Percentiles rank a stretch among this genome's conserved stretches.
phyloP scores from a whole-genome alignment of 805 yeast species.

The Saturnispora serradocipensis region DNA sequence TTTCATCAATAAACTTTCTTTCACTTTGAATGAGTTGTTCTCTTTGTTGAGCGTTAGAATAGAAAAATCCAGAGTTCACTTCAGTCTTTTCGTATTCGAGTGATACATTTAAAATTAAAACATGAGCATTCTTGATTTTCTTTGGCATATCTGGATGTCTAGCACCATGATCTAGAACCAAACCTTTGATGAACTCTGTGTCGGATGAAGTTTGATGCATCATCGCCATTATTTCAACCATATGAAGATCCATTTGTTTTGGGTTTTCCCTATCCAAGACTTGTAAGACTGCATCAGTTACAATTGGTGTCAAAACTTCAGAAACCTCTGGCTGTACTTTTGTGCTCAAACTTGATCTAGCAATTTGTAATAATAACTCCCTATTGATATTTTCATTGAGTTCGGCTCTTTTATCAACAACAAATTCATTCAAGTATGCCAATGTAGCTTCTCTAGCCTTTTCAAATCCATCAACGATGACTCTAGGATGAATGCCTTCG shows the following conservation, averaged over 20 bases:
- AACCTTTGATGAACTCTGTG: slow-evolving; percentile 74
- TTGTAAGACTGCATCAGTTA: slow-evolving; percentile 88
- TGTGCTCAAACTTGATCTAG: slow-evolving; percentile 80
- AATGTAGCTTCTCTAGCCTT: slow-evolving; percentile 71
- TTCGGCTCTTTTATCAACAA: slow-evolving; percentile 30
- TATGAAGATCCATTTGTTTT: slow-evolving; percentile 68
- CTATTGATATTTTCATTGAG: slow-evolving; percentile 51
- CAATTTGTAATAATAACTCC: slow-evolving; percentile 84
- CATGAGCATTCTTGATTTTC: slow-evolving; percentile 69
- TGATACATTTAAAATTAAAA: slow-evolving; percentile 85
- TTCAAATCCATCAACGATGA: slow-evolving; percentile 92
- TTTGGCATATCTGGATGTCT: slow-evolving; percentile 99
- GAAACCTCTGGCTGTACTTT: slow-evolving; percentile 73
- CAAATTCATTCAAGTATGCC: slow-evolving; percentile 59
- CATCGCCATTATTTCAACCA: slow-evolving; percentile 98
- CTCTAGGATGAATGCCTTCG: slow-evolving; percentile 95
- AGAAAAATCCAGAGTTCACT: slow-evolving; percentile 91
- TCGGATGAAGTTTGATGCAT: slow-evolving; percentile 83
- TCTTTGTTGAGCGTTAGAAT: slow-evolving; percentile 91
- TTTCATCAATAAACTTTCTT: slow-evolving; percentile 89
- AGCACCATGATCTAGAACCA: slow-evolving; percentile 96
- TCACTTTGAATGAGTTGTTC: slow-evolving; percentile 90
- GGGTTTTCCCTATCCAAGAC: slow-evolving; percentile 42
- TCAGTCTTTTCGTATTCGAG: slow-evolving; percentile 96
- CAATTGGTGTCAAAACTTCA: slow-evolving; percentile 82